Conservation (phyloP, 306 rosid species). For the Cicer judaicum region DNA sequence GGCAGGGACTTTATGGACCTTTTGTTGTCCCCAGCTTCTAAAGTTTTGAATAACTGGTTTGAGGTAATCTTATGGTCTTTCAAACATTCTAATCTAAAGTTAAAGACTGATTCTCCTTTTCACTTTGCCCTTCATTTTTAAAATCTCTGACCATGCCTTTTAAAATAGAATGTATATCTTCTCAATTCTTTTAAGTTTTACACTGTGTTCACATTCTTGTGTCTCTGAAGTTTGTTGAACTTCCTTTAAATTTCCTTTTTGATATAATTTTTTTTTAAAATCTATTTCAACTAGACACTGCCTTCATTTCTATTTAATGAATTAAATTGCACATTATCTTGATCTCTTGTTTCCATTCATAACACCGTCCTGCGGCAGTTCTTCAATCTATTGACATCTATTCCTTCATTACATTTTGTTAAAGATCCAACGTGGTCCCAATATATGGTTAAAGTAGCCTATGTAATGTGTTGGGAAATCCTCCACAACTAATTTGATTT, state of each 20-base stretch:
- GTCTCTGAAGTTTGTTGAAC: conserved; percentile 15
- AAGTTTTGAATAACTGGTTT: conserved; percentile 94
- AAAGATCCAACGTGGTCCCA: conserved; percentile 7
- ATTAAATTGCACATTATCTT: conserved; percentile 34
- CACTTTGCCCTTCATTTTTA: conserved; percentile 26
- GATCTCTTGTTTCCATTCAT: not conserved
- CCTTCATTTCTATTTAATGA: conserved; percentile 17
- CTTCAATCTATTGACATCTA: conserved; percentile 23
- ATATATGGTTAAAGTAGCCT: not conserved
- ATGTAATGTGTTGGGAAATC: conserved; percentile 6
- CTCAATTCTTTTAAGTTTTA: conserved; percentile 11
- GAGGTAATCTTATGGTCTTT: conserved; percentile 62
- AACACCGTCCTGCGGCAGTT: conserved; percentile 1
- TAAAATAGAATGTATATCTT: conserved; percentile 21
- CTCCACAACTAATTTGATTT: not conserved
- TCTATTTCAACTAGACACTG: conserved; percentile 7
- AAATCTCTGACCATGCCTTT: conserved; percentile 1
- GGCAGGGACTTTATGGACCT: conserved; percentile 91
- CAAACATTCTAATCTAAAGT: conserved; percentile 54
- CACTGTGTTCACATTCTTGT: conserved; percentile 18
- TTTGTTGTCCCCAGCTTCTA: conserved; percentile 83
- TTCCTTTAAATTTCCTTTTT: conserved; percentile 3
- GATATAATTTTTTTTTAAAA: not conserved
- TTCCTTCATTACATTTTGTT: not conserved
- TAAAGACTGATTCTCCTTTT: conserved; percentile 63